Conservation (phyloP, 306 rosid species). For the Pyrus betulifolia region DNA sequence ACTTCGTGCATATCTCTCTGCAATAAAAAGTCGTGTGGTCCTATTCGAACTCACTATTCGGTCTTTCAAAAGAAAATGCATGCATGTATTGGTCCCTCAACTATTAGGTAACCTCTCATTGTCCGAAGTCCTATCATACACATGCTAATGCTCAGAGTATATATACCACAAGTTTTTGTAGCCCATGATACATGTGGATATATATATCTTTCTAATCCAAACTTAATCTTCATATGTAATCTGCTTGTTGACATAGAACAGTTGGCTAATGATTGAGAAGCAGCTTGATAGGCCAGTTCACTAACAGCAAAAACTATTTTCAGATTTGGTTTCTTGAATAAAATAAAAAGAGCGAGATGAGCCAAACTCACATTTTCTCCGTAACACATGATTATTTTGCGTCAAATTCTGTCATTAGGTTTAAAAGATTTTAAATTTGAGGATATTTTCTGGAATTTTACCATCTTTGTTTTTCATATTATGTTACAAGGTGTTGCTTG, state of each 20-base stretch:
- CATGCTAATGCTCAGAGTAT: conserved; percentile 37
- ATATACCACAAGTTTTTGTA: conserved; percentile 56
- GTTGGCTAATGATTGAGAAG: background rate
- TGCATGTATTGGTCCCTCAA: conserved; percentile 51
- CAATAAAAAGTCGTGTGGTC: conserved; percentile 67
- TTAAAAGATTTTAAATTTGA: too few relatives aligned
- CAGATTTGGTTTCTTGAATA: background rate
- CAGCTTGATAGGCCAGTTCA: background rate
- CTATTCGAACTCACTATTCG: conserved; percentile 21
- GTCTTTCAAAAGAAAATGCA: conserved; percentile 19
- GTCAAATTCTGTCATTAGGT: background rate
- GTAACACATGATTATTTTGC: background rate
- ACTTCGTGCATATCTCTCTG: conserved; percentile 70
- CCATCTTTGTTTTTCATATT: background rate
- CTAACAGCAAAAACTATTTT: background rate
- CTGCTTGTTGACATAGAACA: background rate
- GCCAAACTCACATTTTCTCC: background rate
- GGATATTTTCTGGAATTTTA: background rate
- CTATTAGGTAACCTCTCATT: conserved; percentile 34
- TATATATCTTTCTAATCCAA: conserved; percentile 13
- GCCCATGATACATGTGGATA: conserved; percentile 22
- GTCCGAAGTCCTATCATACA: conserved; percentile 40
- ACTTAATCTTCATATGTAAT: background rate
- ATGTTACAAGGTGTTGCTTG: background rate
- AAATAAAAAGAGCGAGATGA: background rate